Evolutionary conservation across 2,329 filamentous ascomycete species (phyloP), one percentile per base, ranked within the genome.

Genomic region (Fusarium irregulare): DNA sequence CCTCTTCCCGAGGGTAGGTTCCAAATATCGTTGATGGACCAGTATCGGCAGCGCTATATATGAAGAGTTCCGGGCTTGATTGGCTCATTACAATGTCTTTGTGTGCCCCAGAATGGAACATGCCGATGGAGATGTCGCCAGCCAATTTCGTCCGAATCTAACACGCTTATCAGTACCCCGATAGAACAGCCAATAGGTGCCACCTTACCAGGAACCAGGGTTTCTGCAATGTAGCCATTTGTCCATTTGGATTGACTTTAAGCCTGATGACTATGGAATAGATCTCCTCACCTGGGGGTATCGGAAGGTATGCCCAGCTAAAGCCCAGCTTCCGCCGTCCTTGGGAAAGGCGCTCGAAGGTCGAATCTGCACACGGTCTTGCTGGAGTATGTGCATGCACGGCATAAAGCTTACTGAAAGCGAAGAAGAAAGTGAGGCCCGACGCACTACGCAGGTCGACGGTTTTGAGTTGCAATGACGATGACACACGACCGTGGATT

Each of bases 401-500:
- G 6, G 55, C 61, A 12, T 66, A 66, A 4, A 66, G 62, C 41
- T 65, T 61, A 11, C 63, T 66, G 7, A 60, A 48, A 2, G 55
- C 48, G 56, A 60, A 66, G 34, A 66, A 61, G 11, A 66, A 66
- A 6, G 61, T 66, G n/a, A 66, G 55, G 28, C 63, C 63, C 5
- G 37, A 61, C 32, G 27, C 63, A 48, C 42, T 10, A 32, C 54
- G 20, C n/a, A 66, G 5, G 34, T 66, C 16, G 30, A 65, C 34
- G 25, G 30, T 66, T 14, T 25, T 66, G 16, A 66, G 60, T 14
- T 66, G 61, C 30, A 55, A 55, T 5, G 48, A 49, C 18, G 30
- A 30, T 61, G 55, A 49, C 18, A 66, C 55, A 1, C 63, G 63
- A 4, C 63, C 63, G 6, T 55, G 49, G 4, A 66, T 46, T 3